Evolutionary conservation across 495 filamentous ascomycete species (phyloP).

Genomic region (Penicillium parvum): DNA sequence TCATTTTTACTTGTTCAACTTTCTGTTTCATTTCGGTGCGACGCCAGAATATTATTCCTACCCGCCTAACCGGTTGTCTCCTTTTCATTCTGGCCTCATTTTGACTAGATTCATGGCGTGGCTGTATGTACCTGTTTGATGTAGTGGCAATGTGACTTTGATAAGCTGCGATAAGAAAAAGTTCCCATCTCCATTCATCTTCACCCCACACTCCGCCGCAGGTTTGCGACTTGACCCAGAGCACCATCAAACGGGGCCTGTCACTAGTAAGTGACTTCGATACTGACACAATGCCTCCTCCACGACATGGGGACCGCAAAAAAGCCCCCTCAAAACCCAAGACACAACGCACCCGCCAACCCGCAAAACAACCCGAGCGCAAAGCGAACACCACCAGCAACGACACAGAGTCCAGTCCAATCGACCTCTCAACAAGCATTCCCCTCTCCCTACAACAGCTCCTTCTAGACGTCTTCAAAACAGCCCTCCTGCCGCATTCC

Average conservation of each 20-base stretch:
- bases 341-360: conserved; percentile 1
- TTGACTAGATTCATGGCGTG: conserved; percentile 11
- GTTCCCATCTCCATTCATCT: too few relatives aligned
- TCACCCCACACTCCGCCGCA: conserved; percentile 4
- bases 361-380: conserved; percentile 14
- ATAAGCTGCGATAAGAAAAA: conserved; percentile 21
- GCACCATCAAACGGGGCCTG: background rate
- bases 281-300: background rate
- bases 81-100: conserved; percentile 16
- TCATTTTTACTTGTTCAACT: background rate
- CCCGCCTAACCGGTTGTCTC: conserved; percentile 23
- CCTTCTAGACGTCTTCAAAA: conserved; percentile 71
- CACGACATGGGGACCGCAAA: background rate
- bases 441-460: conserved; percentile 61
- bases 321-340: background rate
- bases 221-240: background rate
- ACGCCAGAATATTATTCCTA: conserved; percentile 18
- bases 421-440: conserved; percentile 30
- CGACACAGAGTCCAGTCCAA: conserved; percentile 5
- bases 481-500: conserved; percentile 44
- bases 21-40: conserved; percentile 13
- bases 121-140: conserved; percentile 8
- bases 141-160: conserved; percentile 20
- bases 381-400: conserved; percentile 11
- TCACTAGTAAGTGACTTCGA: background rate